Evolutionary conservation across 83 land plant genomes (phyloP), one percentile per base, ranked within the genome.

Genomic region (Picea mariana): DNA sequence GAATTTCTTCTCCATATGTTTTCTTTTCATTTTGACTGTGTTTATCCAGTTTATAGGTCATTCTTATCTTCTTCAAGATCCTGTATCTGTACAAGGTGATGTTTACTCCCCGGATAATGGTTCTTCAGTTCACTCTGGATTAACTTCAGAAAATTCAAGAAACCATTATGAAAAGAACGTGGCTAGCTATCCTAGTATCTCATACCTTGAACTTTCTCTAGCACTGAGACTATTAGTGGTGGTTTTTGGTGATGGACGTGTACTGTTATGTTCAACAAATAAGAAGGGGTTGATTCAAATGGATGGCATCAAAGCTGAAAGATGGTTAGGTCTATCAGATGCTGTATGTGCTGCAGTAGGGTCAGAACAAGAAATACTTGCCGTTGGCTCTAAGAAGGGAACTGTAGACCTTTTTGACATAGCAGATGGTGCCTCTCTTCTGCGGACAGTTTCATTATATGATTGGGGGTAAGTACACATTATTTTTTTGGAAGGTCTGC

Each of bases 401-500:
- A 87, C 85, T 42, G 96, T 98, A 75, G 96, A 94, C 78, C 84
- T 98, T 78, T 94, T 91, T 88, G 97, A 96, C 84, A 66, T 98
- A 75, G 91, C 94, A 69, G 95, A 90, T 62, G 88, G 86, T 80
- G 87, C 86, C 15, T 81, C 89, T 34, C 95, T 85, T 80, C 77
- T 98, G 49, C 97, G 99, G 8, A 87, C 92, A 83, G 91, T 98
- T 21, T 98, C 99, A 67, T 83, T 98, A 78, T 88, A 87, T 90
- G 99, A 98, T 82, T 98, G 99, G 99, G 99, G 99, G 98, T 95
- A 87, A 88, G 97, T 62, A 60, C 75, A 63, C 40, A 27, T 17
- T 13, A 27, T 75, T 40, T 6, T 9, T 31, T 42, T 75, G 77
- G 20, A 42, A 23, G 18, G 6, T 13, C 65, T 27, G 6, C 26